These are phyloP conservation scores for Linaria vulgaris DNA, from an alignment of 257 asterid genomes.

Conservation along the genomic window DNA sequence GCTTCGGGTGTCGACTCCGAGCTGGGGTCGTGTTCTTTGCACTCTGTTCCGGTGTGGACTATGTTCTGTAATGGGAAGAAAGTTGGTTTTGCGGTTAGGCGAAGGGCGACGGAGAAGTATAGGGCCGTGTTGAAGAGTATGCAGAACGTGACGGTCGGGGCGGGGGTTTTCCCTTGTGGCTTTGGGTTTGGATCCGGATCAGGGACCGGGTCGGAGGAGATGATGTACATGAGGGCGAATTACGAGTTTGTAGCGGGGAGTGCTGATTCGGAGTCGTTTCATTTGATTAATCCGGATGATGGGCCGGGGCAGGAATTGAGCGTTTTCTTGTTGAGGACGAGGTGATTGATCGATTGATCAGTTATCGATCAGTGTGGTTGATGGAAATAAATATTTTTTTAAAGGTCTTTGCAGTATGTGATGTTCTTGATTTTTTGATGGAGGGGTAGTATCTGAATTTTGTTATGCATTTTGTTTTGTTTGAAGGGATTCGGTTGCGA, in stretches of 20 bases:
- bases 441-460: conserved; percentile 6
- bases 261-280: conserved; percentile 89
- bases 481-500: no score
- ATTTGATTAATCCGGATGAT: conserved; percentile 81
- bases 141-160: conserved; percentile 84
- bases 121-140: conserved; percentile 68
- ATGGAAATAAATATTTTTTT: no score
- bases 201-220: conserved; percentile 49
- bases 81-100: conserved; percentile 71
- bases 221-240: conserved; percentile 92
- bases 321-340: conserved; percentile 79
- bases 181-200: conserved; percentile 49
- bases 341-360: conserved; percentile 33
- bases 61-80: conserved; percentile 79
- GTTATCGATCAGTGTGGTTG: no score
- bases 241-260: conserved; percentile 80
- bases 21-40: conserved; percentile 59
- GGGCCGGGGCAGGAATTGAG: conserved; percentile 92
- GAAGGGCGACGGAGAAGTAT: conserved; percentile 56
- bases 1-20: conserved; percentile 51
- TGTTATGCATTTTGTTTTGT: not conserved
- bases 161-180: conserved; percentile 80
- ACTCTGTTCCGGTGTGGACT: conserved; percentile 79
- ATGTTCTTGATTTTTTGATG: not conserved
- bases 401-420: not conserved